phyloP scores from a whole-genome alignment of 139 green algal species.

The Astrephomene gubernaculifera region DNA sequence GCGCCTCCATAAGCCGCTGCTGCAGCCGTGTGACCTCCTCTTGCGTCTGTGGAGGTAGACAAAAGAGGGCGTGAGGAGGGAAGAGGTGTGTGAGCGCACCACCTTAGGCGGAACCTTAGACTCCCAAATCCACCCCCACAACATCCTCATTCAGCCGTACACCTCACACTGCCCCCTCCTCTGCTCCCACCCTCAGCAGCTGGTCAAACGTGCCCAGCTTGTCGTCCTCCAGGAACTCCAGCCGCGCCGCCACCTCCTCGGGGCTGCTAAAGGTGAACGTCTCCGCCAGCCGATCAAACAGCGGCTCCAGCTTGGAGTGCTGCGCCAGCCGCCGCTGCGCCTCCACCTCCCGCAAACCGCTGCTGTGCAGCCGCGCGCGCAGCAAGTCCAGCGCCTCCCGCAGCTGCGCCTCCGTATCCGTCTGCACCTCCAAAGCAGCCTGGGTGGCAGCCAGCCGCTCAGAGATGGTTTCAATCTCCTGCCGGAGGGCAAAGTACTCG shows the following conservation, averaged over 20 bases:
- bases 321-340: slow-evolving; percentile 62
- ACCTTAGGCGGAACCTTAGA: background rate
- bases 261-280: slow-evolving; percentile 58
- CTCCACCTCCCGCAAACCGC: slow-evolving; percentile 56
- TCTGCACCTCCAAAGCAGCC: slow-evolving; percentile 38
- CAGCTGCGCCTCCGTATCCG: slow-evolving; percentile 52
- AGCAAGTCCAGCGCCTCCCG: slow-evolving; percentile 61
- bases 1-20: slow-evolving; percentile 25
- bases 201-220: slow-evolving; percentile 65
- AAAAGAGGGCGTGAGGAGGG: no score
- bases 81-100: background rate
- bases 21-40: slow-evolving; percentile 57
- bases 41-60: slow-evolving; percentile 26
- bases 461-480: slow-evolving; percentile 36
- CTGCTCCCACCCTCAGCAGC: slow-evolving; percentile 55
- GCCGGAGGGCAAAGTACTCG: slow-evolving; percentile 31
- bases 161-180: no score
- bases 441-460: slow-evolving; percentile 40
- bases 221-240: slow-evolving; percentile 68
- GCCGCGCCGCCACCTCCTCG: slow-evolving; percentile 59
- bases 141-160: background rate
- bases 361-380: slow-evolving; percentile 42
- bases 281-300: slow-evolving; percentile 63
- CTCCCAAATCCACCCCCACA: background rate
- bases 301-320: slow-evolving; percentile 54